Conservation (phyloP, 73 alveolate species). For the Blepharisma stoltei region DNA sequence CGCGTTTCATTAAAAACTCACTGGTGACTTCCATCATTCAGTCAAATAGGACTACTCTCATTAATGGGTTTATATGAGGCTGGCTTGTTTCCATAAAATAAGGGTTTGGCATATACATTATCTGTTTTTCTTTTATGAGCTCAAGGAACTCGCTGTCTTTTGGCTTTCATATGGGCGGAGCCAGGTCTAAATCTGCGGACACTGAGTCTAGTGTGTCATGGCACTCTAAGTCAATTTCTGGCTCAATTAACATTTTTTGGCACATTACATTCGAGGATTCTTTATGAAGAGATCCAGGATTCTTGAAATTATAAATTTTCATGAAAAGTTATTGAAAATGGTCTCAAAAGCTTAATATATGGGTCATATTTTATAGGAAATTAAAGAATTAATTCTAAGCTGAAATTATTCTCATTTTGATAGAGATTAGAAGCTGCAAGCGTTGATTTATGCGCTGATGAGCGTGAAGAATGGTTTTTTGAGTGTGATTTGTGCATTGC, state of each 20-base stretch:
- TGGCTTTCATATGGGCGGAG: background rate
- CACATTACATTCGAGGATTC: no score
- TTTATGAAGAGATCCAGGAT: no score
- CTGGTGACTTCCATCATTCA: constrained; percentile 95
- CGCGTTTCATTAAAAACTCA: constrained; percentile 78
- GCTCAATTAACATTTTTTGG: background rate
- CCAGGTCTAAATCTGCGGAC: background rate
- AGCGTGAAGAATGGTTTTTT: no score
- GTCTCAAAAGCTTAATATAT: no score
- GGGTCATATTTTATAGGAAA: no score
- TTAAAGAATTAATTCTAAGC: no score
- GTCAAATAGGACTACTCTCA: constrained; percentile 84
- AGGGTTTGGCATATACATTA: background rate
- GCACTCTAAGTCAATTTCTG: background rate
- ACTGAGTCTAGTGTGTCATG: background rate
- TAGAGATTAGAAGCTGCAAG: no score
- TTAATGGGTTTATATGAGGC: constrained; percentile 49
- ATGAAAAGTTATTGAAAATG: no score
- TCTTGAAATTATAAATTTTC: no score
- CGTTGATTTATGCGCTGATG: no score
- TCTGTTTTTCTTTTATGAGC: background rate
- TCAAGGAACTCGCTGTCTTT: background rate
- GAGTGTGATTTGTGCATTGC: no score
- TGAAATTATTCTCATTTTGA: no score
- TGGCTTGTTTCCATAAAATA: constrained; percentile 3